Base-by-base conservation (phyloP, 2,329 filamentous ascomycete genomes). In the Paraphoma sp. region DNA sequence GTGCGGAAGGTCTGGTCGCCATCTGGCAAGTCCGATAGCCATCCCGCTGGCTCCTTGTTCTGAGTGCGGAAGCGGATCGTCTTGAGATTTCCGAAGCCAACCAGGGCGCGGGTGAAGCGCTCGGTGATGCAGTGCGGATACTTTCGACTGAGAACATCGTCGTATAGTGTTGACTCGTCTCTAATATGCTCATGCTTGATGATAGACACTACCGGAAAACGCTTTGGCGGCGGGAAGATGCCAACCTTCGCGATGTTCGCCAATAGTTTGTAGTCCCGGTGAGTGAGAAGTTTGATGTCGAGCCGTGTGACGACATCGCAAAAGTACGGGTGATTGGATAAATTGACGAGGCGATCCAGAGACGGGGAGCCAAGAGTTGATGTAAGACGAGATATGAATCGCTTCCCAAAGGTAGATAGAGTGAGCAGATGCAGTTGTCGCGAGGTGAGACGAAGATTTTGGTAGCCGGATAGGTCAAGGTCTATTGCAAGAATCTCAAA, bases 171-270 rank as follows among this genome's bases (percentile, higher is more conserved):
- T 4, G 63, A 58, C 41, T 72, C 69, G 28, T 59, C 59, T 6
- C 41, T 59, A 7, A 70, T 60, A 41, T 72, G 44, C 33, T 56
- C 46, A 9, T 53, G 45, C 29, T 56, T 62, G 30, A 70, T 49
- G 16, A 61, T 57, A 11, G 62, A 47, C 1, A 69, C 53, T 30
- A 54, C 59, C 8, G 62, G 54, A 23, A 73, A 71, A 14, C 70
- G 68, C 42, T 72, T 73, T 29, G 70, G 70, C 8, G 69, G 68
- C 12, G 69, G 69, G 38, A 63, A 69, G 11, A 63, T 62, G 23
- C 68, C 68, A 14, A 71, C 60, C 12, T 63, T 60, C 8, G 46
- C 51, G 29, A 73, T 70, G 7, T 64, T 57, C 16, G 36, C 51
- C 40, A 73, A 46, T 9, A 56, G 48, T 12, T 60, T 54, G 51